Evolutionary conservation across 257 asterid genomes (phyloP).

Genomic region (Solanum pennellii): DNA sequence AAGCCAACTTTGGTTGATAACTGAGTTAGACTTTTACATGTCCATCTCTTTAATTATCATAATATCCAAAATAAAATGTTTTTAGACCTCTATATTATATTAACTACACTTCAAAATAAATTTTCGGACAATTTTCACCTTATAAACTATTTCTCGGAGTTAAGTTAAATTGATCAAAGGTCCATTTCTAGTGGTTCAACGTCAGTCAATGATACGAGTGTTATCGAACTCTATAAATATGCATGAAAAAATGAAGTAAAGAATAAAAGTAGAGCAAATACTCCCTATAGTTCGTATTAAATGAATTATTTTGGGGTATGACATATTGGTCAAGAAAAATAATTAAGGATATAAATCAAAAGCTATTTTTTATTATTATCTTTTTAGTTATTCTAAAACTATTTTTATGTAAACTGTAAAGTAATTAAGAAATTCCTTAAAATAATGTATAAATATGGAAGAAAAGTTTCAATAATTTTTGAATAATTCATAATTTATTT

Average conservation of each 20-base stretch:
- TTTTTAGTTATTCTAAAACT: no score
- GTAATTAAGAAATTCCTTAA: no score
- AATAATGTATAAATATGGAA: no score
- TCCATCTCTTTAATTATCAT: not conserved
- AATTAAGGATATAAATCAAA: no score
- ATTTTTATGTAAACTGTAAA: no score
- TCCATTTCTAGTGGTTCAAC: not conserved
- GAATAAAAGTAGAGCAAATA: not conserved
- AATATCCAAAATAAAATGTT: no score
- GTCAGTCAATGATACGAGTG: not conserved
- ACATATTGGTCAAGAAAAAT: no score
- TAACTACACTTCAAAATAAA: not conserved
- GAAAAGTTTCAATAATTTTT: fast-evolving
- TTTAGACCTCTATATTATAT: not conserved
- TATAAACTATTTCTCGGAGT: not conserved
- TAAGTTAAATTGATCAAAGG: not conserved
- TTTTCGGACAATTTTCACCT: fast-evolving
- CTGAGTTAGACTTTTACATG: not conserved
- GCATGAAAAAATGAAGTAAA: not conserved
- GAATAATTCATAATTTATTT: no score
- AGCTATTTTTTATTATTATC: no score
- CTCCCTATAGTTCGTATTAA: not conserved
- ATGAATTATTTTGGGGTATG: not conserved
- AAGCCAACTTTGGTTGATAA: not conserved
- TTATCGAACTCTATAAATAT: not conserved